A percentile compares a stretch with the other conserved stretches of the same genome.
phyloP scores from a whole-genome alignment of 176 grass and related monocot species.

The Oryza coarctata region DNA sequence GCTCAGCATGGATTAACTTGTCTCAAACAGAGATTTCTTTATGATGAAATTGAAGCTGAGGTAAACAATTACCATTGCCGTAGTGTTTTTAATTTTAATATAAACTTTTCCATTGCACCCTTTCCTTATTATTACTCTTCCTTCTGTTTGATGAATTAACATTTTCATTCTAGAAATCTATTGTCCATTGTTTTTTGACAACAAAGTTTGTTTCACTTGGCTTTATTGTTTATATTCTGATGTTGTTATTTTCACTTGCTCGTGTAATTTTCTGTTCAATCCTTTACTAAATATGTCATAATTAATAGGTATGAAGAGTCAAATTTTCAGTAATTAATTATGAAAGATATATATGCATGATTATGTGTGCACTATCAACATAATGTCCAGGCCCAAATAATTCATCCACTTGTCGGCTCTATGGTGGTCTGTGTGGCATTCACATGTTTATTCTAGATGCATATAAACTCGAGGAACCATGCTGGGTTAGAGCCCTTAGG shows the following conservation, averaged over 20 bases:
- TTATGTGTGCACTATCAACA: conserved; percentile 3
- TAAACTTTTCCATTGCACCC: not conserved
- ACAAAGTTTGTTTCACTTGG: not conserved
- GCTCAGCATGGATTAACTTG: conserved; percentile 90
- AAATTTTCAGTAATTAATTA: conserved; percentile 7
- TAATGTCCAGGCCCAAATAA: not conserved
- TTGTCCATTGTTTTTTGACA: conserved; percentile 5
- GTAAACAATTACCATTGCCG: conserved; percentile 32
- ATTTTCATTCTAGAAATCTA: not conserved
- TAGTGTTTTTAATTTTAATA: not conserved
- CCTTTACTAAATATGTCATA: conserved; percentile 7
- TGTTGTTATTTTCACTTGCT: conserved; percentile 3
- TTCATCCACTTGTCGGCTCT: not conserved
- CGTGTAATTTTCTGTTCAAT: not conserved
- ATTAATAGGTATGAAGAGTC: not conserved
- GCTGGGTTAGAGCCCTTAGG: not conserved
- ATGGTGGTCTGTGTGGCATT: not conserved
- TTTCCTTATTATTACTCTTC: conserved; percentile 3
- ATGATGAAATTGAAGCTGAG: conserved; percentile 99
- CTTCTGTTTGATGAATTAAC: not conserved
- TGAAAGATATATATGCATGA: not conserved
- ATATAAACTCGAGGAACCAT: conserved; percentile 28
- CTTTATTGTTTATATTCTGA: not conserved
- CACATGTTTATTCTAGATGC: conserved; percentile 22
- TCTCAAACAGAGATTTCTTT: conserved; percentile 97